A percentile compares a stretch with the other conserved stretches of the same genome.
Conservation (phyloP, 768 basidiomycete genomes). For the Auricularia sp. region DNA sequence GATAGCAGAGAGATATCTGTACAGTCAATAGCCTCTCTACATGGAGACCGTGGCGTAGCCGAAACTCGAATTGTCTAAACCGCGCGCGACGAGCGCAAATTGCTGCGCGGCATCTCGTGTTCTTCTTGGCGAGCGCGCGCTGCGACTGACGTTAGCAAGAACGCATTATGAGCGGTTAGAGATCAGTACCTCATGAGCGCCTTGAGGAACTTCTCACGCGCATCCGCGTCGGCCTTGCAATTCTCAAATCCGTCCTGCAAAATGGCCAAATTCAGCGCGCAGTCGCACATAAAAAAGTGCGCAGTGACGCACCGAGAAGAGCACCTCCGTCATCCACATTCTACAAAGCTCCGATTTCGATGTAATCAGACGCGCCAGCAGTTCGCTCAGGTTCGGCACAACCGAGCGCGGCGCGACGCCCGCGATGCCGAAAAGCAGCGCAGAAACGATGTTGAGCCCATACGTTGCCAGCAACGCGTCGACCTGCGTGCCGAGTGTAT, state of each 20-base stretch:
- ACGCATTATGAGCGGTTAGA: slow-evolving; percentile 8
- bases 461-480: slow-evolving; percentile 40
- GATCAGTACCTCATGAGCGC: slow-evolving; percentile 48
- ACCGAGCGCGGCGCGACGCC: slow-evolving; percentile 76
- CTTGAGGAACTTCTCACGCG: slow-evolving; percentile 71
- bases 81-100: slow-evolving; percentile 76
- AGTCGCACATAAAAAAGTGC: too few species aligned
- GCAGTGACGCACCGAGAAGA: slow-evolving; percentile 44
- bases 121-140: slow-evolving; percentile 61
- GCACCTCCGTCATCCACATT: slow-evolving; percentile 63
- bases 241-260: slow-evolving; percentile 61
- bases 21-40: slow-evolving; percentile 18
- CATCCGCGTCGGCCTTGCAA: slow-evolving; percentile 61
- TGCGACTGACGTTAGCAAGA: slow-evolving; percentile 18
- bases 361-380: slow-evolving; percentile 58
- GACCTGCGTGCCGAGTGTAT: slow-evolving; percentile 49
- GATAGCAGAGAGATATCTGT: background rate
- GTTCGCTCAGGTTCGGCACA: slow-evolving; percentile 74
- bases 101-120: slow-evolving; percentile 81
- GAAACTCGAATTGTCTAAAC: slow-evolving; percentile 76
- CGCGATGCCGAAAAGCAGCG: slow-evolving; percentile 71
- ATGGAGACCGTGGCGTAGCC: slow-evolving; percentile 65
- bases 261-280: too few species aligned
- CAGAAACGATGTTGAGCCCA: slow-evolving; percentile 62
- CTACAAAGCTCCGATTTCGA: slow-evolving; percentile 46